A percentile compares a stretch with the other conserved stretches of the same genome.
Conservation (phyloP, 768 basidiomycete genomes). For the Butyriboletus loyo region DNA sequence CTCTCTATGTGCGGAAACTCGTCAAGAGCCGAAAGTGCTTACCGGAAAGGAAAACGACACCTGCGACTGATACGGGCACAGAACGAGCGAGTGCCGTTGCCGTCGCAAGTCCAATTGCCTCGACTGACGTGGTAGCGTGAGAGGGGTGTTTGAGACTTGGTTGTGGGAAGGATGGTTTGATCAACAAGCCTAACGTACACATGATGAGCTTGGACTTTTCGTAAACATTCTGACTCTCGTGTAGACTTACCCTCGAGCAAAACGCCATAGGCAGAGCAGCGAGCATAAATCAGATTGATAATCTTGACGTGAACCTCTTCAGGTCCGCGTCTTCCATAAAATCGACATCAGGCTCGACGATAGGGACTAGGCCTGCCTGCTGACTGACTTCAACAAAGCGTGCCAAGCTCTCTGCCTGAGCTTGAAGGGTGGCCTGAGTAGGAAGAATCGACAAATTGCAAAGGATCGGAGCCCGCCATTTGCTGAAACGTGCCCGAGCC, state of each 20-base stretch:
- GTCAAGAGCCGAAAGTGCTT: slow-evolving; percentile 11
- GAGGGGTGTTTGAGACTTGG: slow-evolving; percentile 43
- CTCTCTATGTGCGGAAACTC: neutral
- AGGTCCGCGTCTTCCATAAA: slow-evolving; percentile 47
- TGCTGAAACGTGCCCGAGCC: slow-evolving; percentile 49
- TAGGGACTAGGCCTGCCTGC: slow-evolving; percentile 49
- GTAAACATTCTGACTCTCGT: neutral
- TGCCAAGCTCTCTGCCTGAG: slow-evolving; percentile 46
- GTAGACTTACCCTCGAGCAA: slow-evolving; percentile 43
- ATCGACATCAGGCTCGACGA: slow-evolving; percentile 53
- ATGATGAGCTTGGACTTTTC: neutral
- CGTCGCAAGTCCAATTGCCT: slow-evolving; percentile 45
- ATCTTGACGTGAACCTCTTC: slow-evolving; percentile 44
- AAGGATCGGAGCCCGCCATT: slow-evolving; percentile 49
- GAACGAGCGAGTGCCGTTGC: slow-evolving; percentile 44
- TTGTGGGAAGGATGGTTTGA: slow-evolving; percentile 53
- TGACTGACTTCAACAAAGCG: slow-evolving; percentile 51
- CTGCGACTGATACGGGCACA: slow-evolving; percentile 46
- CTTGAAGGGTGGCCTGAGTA: slow-evolving; percentile 40
- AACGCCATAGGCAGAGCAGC: slow-evolving; percentile 44
- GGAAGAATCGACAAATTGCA: slow-evolving; percentile 43
- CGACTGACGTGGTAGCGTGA: slow-evolving; percentile 34
- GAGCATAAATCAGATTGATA: slow-evolving; percentile 44
- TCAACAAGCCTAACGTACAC: slow-evolving; percentile 38
- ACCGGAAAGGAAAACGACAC: slow-evolving; percentile 50